Base-by-base conservation (phyloP, 1,139 yeast genomes). In the Taphrina populina region DNA sequence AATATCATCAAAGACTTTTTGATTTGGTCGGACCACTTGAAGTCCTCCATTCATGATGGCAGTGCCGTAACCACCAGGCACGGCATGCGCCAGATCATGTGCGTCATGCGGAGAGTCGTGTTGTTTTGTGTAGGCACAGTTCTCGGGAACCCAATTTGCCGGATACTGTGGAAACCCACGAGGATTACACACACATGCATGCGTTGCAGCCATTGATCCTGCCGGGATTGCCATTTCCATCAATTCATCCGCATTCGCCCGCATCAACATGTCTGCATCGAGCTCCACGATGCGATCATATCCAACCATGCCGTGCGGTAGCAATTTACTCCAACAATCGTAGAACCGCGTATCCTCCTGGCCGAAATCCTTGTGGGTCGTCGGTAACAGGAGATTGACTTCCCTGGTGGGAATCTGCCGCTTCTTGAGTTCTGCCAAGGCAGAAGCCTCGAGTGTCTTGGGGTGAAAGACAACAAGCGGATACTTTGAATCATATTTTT, bases 141-240 rank as follows among this genome's bases (percentile, higher is more conserved):
- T 78, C 41, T 67, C 70, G 1, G 70, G 68, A 2, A 70, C 61
- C 83, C 83, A 79, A 60, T 75, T 70, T 47, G 62, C 59, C n/a
- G 83, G 83, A 60, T 79, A 79, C 62, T 79, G 80, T 1, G 71
- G 62, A 59, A 73, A 72, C 23, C 71, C 64, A 64, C 74, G 70
- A 2, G 83, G 83, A 60, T 79, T 79, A 66, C 83, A 79, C 19
- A 77, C 79, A 64, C 83, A 79, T 1, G 82, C 82, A 62, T 79
- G 80, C n/a, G 77, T 66, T 0, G 82, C 81, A 0, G 81, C 83
- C 67, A 78, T 78, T 1, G 70, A 72, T 3, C 63, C 59, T 2
- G 65, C 65, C 19, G 64, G 63, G 32, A 76, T 64, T 15, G 68
- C 67, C 29, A 77, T 53, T 11, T 72, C 73, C 75, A 79, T 75